Percentiles rank a stretch among this genome's conserved stretches.
Conservation (phyloP, 2,329 filamentous ascomycete genomes). For the Alternaria dauci region DNA sequence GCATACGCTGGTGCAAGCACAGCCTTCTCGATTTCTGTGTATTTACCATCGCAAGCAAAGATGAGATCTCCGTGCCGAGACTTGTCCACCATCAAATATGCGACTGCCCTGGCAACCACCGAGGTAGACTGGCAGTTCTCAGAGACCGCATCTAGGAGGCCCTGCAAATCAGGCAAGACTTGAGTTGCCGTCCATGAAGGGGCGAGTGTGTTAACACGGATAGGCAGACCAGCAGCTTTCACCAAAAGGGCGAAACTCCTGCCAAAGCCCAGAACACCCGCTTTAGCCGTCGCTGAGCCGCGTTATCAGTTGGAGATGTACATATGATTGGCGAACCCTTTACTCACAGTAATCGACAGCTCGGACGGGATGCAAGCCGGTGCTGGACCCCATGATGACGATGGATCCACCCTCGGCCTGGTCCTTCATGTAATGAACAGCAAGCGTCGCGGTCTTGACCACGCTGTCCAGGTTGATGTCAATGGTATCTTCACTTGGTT, state of each 20-base stretch:
- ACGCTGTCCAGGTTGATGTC: constrained; percentile 62
- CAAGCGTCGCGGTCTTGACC: constrained; percentile 61
- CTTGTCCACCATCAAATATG: constrained; percentile 60
- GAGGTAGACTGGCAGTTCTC: constrained; percentile 54
- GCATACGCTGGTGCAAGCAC: constrained; percentile 31
- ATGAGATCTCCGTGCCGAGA: constrained; percentile 61
- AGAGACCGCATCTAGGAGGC: constrained; percentile 49
- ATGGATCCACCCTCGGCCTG: constrained; percentile 61
- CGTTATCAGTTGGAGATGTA: constrained; percentile 4
- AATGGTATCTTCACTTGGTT: constrained; percentile 55
- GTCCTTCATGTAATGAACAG: constrained; percentile 60
- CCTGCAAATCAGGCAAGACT: constrained; percentile 57
- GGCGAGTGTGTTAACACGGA: constrained; percentile 65
- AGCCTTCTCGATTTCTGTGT: constrained; percentile 63
- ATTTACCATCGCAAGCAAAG: constrained; percentile 60
- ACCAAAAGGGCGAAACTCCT: constrained; percentile 57
- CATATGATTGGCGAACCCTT: background rate
- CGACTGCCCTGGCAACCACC: constrained; percentile 60
- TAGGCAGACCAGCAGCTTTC: constrained; percentile 50
- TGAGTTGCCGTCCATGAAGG: constrained; percentile 65
- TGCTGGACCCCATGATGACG: constrained; percentile 62
- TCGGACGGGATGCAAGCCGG: constrained; percentile 61
- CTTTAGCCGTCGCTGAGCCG: constrained; percentile 59
- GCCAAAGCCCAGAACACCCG: constrained; percentile 64
- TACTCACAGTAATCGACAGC: constrained; percentile 61